Conservation (phyloP, 805 yeast genomes). For the Ogataea haglerorum region DNA sequence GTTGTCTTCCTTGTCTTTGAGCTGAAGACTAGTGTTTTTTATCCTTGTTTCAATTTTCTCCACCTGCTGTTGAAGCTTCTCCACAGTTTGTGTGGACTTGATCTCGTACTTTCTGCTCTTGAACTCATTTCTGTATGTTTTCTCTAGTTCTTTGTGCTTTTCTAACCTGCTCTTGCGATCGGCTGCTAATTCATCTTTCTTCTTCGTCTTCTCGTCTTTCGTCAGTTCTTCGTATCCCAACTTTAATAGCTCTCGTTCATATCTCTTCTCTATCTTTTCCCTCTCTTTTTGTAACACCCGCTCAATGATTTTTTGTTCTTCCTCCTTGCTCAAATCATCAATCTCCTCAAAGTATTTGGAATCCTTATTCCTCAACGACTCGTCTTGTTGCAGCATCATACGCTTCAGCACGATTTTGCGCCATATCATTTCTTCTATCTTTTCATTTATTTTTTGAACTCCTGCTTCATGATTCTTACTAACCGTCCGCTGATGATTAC, state of each 20-base stretch:
- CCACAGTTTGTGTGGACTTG: constrained; percentile 52
- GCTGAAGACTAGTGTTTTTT: constrained; percentile 61
- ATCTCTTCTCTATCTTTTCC: constrained; percentile 62
- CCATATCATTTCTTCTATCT: constrained; percentile 80
- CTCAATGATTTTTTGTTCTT: constrained; percentile 55
- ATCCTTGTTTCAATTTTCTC: constrained; percentile 72
- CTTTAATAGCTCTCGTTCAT: constrained; percentile 76
- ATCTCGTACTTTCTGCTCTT: constrained; percentile 57
- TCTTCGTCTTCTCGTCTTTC: constrained; percentile 49
- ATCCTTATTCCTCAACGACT: constrained; percentile 44
- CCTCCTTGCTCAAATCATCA: constrained; percentile 63
- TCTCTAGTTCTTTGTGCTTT: constrained; percentile 49
- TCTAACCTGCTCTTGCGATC: constrained; percentile 55
- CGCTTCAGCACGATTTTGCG: constrained; percentile 70
- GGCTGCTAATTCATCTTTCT: constrained; percentile 47
- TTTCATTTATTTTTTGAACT: constrained; percentile 74
- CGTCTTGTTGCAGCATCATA: constrained; percentile 67
- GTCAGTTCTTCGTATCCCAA: constrained; percentile 53
- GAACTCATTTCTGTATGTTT: constrained; percentile 54
- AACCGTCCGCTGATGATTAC: constrained; percentile 96
- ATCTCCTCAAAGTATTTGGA: constrained; percentile 64
- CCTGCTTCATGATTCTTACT: constrained; percentile 79
- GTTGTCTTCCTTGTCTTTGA: constrained; percentile 91
- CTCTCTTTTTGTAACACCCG: constrained; percentile 61
- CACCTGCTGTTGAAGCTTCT: constrained; percentile 67